A percentile compares a stretch with the other conserved stretches of the same genome.
Evolutionary conservation across 306 rosid genomes (phyloP).

Genomic region (Mimosa pudica): DNA sequence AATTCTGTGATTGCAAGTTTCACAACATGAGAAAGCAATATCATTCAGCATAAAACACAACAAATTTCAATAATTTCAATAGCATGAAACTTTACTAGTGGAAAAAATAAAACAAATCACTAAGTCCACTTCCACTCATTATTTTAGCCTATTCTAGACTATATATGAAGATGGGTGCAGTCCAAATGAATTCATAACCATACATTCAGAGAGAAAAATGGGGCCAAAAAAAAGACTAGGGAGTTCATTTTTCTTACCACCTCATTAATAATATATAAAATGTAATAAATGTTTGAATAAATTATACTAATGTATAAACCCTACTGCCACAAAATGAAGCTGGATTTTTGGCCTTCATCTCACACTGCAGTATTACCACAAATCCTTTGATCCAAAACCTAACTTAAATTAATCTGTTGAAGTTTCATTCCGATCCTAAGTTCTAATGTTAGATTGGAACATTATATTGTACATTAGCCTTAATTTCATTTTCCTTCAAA

Average conservation of each 20-base stretch:
- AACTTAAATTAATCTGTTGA: not conserved
- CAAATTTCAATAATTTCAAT: not conserved
- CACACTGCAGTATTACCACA: not conserved
- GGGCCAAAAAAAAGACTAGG: not conserved
- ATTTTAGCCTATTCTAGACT: no score
- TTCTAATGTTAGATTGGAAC: not conserved
- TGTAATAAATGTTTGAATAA: not conserved
- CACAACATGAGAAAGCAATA: conserved; percentile 22
- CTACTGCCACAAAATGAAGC: not conserved
- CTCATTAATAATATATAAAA: not conserved
- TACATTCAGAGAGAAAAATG: not conserved
- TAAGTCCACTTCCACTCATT: not conserved
- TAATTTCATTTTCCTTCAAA: not conserved
- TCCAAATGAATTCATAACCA: no score
- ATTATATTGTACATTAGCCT: not conserved
- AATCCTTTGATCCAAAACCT: not conserved
- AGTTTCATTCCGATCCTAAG: not conserved
- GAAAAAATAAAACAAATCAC: not conserved
- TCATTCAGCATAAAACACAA: conserved; percentile 24
- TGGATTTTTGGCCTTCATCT: not conserved
- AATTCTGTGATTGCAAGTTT: conserved; percentile 23
- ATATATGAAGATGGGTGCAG: no score
- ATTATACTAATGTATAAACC: not conserved
- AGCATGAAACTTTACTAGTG: conserved; percentile 3
- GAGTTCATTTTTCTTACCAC: not conserved